Conservation (phyloP, 345 rosid species). For the Ricinus communis region DNA sequence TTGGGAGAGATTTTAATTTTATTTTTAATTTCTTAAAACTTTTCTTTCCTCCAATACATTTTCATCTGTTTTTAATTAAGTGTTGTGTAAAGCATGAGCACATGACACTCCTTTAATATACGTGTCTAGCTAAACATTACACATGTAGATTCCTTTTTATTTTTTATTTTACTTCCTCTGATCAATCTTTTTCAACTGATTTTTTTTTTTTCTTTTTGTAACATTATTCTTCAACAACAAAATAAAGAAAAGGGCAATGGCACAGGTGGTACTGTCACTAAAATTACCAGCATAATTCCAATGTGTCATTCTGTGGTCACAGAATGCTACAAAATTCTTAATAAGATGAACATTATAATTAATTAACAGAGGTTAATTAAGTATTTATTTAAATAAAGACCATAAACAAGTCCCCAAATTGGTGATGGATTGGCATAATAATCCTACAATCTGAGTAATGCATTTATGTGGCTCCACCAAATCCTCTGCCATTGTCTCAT, state of each 20-base stretch:
- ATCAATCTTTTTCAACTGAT: background rate
- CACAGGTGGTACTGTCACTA: conserved; percentile 35
- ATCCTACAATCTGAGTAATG: conserved; percentile 33
- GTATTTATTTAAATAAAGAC: too few relatives aligned
- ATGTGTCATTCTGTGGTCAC: conserved; percentile 35
- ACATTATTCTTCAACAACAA: background rate
- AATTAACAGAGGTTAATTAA: too few relatives aligned
- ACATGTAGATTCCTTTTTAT: background rate
- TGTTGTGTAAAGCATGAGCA: background rate
- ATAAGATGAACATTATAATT: background rate
- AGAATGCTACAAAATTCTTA: conserved; percentile 2
- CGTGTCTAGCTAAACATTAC: background rate
- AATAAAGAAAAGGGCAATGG: conserved; percentile 18
- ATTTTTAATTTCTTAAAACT: too few relatives aligned
- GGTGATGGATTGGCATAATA: conserved; percentile 10
- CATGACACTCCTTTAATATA: conserved; percentile 3
- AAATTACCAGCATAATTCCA: conserved; percentile 37
- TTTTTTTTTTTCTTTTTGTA: too few relatives aligned
- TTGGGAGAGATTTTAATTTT: too few relatives aligned
- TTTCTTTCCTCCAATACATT: background rate
- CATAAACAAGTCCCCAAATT: background rate
- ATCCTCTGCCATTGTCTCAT: conserved; percentile 64
- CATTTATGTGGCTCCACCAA: conserved; percentile 65
- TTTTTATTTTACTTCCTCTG: background rate
- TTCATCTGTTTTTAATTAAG: background rate